Conservation (phyloP, 169 alveolate genomes). For the Plasmodium vivax region DNA sequence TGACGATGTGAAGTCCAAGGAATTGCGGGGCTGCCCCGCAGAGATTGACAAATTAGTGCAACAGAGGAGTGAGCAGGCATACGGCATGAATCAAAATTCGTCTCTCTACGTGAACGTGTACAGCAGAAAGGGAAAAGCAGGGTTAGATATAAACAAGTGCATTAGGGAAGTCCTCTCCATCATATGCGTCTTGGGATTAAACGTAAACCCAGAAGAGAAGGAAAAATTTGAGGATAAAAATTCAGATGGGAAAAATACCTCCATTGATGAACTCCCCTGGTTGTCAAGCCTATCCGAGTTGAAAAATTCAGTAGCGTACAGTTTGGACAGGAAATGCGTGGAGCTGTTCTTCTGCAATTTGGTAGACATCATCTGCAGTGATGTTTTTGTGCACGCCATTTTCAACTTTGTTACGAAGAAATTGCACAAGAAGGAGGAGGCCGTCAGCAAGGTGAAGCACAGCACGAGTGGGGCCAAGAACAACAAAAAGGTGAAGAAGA, state of each 20-base stretch:
- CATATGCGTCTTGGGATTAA: slow-evolving; percentile 58
- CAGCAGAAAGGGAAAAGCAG: not conserved
- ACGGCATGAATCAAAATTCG: not conserved
- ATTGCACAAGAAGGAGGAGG: not conserved
- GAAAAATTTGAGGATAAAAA: slow-evolving; percentile 19
- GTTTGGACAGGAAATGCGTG: slow-evolving; percentile 59
- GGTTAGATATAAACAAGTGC: slow-evolving; percentile 18
- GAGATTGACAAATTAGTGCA: not conserved
- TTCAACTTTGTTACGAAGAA: slow-evolving; percentile 30
- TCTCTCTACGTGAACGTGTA: slow-evolving; percentile 7
- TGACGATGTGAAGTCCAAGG: not conserved
- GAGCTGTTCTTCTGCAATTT: slow-evolving; percentile 62
- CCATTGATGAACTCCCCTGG: slow-evolving; percentile 73
- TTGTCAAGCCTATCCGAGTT: slow-evolving; percentile 52
- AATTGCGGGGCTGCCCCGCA: not conserved
- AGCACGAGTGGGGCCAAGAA: not conserved
- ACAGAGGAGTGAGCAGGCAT: not conserved
- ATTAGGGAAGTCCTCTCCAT: slow-evolving; percentile 64
- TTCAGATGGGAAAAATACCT: not conserved
- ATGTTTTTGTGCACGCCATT: slow-evolving; percentile 15
- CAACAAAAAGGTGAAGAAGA: slow-evolving; percentile 6
- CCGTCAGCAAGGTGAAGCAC: not conserved
- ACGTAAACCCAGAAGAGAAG: slow-evolving; percentile 28
- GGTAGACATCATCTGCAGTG: slow-evolving; percentile 66
- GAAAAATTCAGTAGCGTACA: slow-evolving; percentile 57